Base-by-base conservation (phyloP, 306 rosid genomes). In the Lagenaria siceraria region DNA sequence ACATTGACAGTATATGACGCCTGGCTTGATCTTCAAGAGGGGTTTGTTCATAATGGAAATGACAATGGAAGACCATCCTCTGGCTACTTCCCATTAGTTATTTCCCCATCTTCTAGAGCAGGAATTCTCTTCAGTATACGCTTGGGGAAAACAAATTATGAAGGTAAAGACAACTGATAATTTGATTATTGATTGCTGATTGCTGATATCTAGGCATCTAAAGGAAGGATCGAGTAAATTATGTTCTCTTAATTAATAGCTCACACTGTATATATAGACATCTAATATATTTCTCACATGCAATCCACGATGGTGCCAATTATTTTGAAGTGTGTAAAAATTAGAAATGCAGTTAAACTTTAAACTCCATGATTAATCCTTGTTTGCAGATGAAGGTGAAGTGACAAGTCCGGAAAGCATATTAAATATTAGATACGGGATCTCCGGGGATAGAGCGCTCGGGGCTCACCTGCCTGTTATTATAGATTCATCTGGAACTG, bases 21-120 rank as follows among this genome's bases (percentile, higher is more conserved):
- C 62, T 92, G 97, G 97, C 97, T 95, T 81, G 97, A 92, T 84
- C 99, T 95, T 82, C 99, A 90, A 92, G 92, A 92, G 78, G 99
- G 96, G 82, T 92, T 95, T 90, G 86, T 86, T 86, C 97, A 95
- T 85, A 81, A 87, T 59, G 82, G 89, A 59, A 77, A 78, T 82
- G 84, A 88, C 78, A 88, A 87, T 80, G 89, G 97, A 75, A 84
- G 90, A 84, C 96, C 98, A 62, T 83, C 82, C 53, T 89, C 92
- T 61, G 89, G 88, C 80, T 87, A 85, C 91, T 88, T 90, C 85
- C 98, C 99, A 48, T 85, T 95, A 54, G 86, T 89, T 78, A 86
- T 90, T 81, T 89, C 99, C 66, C 92, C 98, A 48, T 79, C 86
- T 85, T 92, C 98, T 81, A 92, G 84, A 78, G 98, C 93, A 49